Conservation (phyloP, 495 filamentous ascomycete genomes). For the Eremomyces bilateralis region DNA sequence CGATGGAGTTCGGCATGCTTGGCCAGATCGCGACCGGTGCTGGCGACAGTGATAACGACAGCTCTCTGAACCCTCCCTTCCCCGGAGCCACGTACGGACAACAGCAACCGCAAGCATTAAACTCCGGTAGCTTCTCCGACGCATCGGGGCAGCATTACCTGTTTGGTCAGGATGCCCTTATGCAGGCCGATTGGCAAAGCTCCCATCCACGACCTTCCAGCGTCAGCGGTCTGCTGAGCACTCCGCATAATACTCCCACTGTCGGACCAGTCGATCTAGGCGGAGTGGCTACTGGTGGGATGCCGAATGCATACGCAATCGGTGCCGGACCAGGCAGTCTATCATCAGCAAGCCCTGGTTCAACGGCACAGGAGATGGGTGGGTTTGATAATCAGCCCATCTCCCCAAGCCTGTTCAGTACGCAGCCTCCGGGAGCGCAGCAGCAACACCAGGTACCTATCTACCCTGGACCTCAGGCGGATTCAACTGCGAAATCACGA, state of each 20-base stretch:
- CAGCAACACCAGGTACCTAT: not conserved
- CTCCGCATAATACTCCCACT: conserved; percentile 12
- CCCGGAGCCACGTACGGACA: conserved; percentile 8
- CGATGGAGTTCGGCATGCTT: conserved; percentile 82
- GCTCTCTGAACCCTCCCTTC: conserved; percentile 4
- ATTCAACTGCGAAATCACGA: not conserved
- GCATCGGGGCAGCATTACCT: conserved; percentile 1
- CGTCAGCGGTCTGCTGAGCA: conserved; percentile 7
- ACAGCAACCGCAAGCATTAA: too few relatives aligned
- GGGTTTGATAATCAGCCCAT: conserved; percentile 12
- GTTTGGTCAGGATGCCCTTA: conserved; percentile 7
- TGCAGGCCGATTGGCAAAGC: conserved; percentile 10
- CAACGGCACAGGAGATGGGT: conserved; percentile 10
- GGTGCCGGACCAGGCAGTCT: conserved; percentile 40
- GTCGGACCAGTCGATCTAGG: conserved; percentile 2
- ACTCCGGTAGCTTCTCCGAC: not conserved
- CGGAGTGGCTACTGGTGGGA: not conserved
- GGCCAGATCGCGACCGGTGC: conserved; percentile 81
- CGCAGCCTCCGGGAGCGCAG: conserved; percentile 20
- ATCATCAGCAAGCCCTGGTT: conserved; percentile 31
- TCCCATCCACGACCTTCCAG: conserved; percentile 10
- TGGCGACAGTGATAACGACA: conserved; percentile 52
- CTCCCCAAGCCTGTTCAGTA: conserved; percentile 13
- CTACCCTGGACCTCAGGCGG: not conserved
- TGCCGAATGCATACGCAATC: conserved; percentile 43